Base-by-base conservation (phyloP, 345 rosid species). In the Iberis pinnata region DNA sequence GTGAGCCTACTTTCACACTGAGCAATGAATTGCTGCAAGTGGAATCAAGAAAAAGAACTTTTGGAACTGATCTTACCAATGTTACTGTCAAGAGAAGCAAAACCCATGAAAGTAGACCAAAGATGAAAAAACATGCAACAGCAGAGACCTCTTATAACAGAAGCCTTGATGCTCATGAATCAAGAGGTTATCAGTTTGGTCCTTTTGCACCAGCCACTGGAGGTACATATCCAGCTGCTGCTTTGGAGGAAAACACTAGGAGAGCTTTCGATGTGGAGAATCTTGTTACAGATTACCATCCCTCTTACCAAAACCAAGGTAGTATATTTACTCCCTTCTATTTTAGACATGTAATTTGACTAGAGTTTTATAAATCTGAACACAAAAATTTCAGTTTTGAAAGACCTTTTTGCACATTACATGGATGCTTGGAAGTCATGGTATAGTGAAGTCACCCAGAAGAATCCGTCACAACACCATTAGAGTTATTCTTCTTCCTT, bases 381-480 rank as follows among this genome's bases (percentile, higher is more conserved):
- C 7, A 19, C 10, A 65, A 39, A 49, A 36, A 49, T 74, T 73
- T 61, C 84, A 86, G 97, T 86, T 49, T 58, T 84, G 67, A 74
- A 62, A 70, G 98, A 87, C 16, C 87, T 90, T 13, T 90, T 90
- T 65, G 64, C 74, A 20, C 96, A 90, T 76, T 90, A 84, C 73
- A 72, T 74, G 82, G 95, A 87, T 49, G 98, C 96, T 24, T 90
- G 96, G 96, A 73, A 78, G 53, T 74, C 86, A 62, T 90, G 96
- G 95, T 84, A 70, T 73, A 70, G 80, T 7, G 86, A 84, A 76
- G 82, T 84, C 31, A 82, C 76, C 10, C 81, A 62, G 63, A 76
- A 69, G 70, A 74, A 73, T 57, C 73, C 79, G 16, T 68, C 72
- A 12, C 52, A 42, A 35, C 67, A 26, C 43, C 72, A n/a, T 42